phyloP scores from a whole-genome alignment of 202 grass and related monocot genomes.

The Brachypodium distachyon region DNA sequence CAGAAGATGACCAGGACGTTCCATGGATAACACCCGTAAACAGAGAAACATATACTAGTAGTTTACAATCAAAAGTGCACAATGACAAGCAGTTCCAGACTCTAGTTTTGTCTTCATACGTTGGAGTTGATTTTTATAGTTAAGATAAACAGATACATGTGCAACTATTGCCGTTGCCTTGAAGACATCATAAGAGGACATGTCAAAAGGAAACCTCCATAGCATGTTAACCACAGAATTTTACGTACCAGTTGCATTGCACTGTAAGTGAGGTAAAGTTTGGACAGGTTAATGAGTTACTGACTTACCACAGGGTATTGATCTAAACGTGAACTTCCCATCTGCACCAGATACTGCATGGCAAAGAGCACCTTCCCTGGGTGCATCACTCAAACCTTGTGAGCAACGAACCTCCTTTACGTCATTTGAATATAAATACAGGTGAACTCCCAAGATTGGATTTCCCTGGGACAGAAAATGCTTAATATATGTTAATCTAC shows the following conservation, averaged over 20 bases:
- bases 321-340: slow-evolving; percentile 84
- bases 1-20: slow-evolving; percentile 9
- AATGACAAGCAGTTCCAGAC: neutral
- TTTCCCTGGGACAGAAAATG: slow-evolving; percentile 55
- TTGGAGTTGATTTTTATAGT: neutral
- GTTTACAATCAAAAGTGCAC: neutral
- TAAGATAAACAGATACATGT: neutral
- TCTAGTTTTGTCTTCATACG: neutral
- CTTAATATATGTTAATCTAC: neutral
- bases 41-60: neutral
- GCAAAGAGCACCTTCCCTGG: slow-evolving; percentile 73
- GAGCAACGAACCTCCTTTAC: slow-evolving; percentile 53
- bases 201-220: neutral
- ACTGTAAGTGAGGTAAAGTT: neutral
- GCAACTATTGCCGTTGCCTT: neutral
- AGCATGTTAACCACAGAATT: slow-evolving; percentile 3
- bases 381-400: slow-evolving; percentile 50
- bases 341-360: slow-evolving; percentile 78
- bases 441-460: slow-evolving; percentile 85
- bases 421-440: slow-evolving; percentile 92
- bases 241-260: neutral
- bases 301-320: slow-evolving; percentile 86
- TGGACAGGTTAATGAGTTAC: slow-evolving; percentile 28
- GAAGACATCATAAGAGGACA: neutral
- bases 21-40: slow-evolving; percentile 1